A percentile compares a stretch with the other conserved stretches of the same genome.
These are phyloP conservation scores for Lichtheimia hyalospora DNA, from an alignment of 371 early-diverging fungal species.

Conservation along the genomic window DNA sequence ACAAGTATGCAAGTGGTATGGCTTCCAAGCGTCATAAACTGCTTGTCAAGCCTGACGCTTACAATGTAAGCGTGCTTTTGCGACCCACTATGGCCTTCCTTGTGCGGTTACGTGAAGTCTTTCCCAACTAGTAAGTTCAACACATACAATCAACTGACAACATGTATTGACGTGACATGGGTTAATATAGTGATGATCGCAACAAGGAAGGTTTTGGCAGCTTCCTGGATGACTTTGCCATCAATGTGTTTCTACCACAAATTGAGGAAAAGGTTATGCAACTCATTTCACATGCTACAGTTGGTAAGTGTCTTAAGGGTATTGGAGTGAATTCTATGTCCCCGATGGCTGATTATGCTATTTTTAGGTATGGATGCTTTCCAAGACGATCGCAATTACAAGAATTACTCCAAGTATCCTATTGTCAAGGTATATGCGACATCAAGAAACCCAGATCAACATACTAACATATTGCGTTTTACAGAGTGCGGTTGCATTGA, in stretches of 20 bases:
- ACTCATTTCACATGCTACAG: constrained; percentile 65
- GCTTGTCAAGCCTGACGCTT: constrained; percentile 67
- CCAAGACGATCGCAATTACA: constrained; percentile 53
- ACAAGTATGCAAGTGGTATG: constrained; percentile 65
- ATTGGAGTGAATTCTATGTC: neutral
- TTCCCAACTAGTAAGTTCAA: constrained; percentile 50
- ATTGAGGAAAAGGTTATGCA: constrained; percentile 73
- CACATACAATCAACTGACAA: neutral
- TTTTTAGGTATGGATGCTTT: constrained; percentile 49
- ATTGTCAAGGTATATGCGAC: constrained; percentile 46
- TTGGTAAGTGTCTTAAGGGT: constrained; percentile 18
- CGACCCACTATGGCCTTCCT: constrained; percentile 70
- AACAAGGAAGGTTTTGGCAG: constrained; percentile 63
- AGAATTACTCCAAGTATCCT: constrained; percentile 47
- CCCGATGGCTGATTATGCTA: neutral
- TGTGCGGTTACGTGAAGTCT: constrained; percentile 53
- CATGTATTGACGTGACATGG: neutral
- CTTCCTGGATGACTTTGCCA: constrained; percentile 80
- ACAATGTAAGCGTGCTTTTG: constrained; percentile 70
- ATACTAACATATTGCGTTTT: neutral
- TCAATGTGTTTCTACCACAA: constrained; percentile 73
- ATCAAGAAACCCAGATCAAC: neutral
- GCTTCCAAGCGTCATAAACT: constrained; percentile 69
- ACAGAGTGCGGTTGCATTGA: constrained; percentile 66
- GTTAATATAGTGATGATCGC: constrained; percentile 31